These are phyloP conservation scores for Diaporthe nobilis DNA, from an alignment of 2,329 filamentous ascomycete genomes.

Conservation along the genomic window DNA sequence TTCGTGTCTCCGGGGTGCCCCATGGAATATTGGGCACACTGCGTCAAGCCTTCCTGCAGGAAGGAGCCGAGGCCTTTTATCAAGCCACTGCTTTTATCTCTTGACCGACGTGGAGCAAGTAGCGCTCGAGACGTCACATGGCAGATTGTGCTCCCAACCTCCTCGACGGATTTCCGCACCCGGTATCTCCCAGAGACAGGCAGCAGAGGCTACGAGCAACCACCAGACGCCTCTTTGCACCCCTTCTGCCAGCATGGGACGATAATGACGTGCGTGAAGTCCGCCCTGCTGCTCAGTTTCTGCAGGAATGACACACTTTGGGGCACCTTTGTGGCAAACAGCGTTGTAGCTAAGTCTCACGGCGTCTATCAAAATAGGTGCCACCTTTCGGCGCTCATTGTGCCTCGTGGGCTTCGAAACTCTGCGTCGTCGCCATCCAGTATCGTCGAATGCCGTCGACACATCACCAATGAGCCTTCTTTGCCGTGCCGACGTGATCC, in stretches of 20 bases:
- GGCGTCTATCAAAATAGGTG: neutral
- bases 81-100: slow-evolving; percentile 1
- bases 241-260: neutral
- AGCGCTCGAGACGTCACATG: slow-evolving; percentile 20
- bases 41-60: slow-evolving; percentile 30
- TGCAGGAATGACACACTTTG: neutral
- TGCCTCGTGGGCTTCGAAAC: neutral
- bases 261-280: slow-evolving; percentile 24
- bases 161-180: slow-evolving; percentile 3
- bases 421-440: neutral
- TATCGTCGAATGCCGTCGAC: neutral
- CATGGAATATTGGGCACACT: slow-evolving; percentile 19
- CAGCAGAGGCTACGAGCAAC: slow-evolving; percentile 8
- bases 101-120: slow-evolving; percentile 22
- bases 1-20: slow-evolving; percentile 5
- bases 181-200: neutral
- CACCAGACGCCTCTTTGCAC: slow-evolving; percentile 1
- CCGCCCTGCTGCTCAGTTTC: neutral
- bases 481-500: neutral
- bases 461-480: neutral
- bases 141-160: slow-evolving; percentile 10
- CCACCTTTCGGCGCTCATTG: neutral
- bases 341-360: slow-evolving; percentile 1
- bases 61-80: neutral
- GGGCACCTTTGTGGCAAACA: neutral